phyloP scores from a whole-genome alignment of 2,329 filamentous ascomycete genomes.

The Gremmenia infestans region DNA sequence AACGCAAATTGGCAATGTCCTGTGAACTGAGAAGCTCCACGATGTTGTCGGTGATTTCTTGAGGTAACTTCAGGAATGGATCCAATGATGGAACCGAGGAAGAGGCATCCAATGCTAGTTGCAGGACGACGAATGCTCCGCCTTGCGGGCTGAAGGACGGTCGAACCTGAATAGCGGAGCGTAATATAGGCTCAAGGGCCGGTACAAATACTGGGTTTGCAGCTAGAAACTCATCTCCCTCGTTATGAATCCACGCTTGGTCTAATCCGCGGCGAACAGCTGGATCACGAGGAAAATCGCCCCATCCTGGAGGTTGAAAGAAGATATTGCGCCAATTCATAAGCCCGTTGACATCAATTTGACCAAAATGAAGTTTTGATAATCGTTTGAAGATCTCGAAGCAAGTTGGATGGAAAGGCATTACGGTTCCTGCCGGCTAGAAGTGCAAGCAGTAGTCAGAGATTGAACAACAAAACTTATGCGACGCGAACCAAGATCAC shows the following conservation, averaged over 20 bases:
- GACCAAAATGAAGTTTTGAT: neutral
- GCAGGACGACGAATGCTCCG: neutral
- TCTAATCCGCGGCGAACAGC: neutral
- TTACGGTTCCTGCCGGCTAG: conserved; percentile 6
- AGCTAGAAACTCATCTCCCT: conserved; percentile 16
- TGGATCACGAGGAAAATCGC: neutral
- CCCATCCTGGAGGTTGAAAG: neutral
- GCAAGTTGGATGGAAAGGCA: conserved; percentile 14
- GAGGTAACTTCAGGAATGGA: conserved; percentile 15
- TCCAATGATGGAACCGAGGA: conserved; percentile 2
- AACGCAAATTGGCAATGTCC: conserved; percentile 20
- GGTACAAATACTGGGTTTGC: conserved; percentile 23
- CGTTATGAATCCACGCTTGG: conserved; percentile 1
- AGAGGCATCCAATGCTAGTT: neutral
- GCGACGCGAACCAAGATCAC: neutral
- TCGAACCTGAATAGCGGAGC: neutral
- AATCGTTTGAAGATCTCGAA: conserved; percentile 11
- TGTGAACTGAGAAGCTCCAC: conserved; percentile 14
- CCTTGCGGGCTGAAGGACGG: neutral
- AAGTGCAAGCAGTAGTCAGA: neutral
- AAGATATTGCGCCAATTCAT: neutral
- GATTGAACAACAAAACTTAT: neutral
- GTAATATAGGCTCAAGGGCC: conserved; percentile 11
- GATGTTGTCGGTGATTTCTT: conserved; percentile 17
- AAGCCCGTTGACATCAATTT: conserved; percentile 9